Evolutionary conservation across 495 filamentous ascomycete genomes (phyloP), one percentile per base, ranked within the genome.

Genomic region (Haplographium delicatum): DNA sequence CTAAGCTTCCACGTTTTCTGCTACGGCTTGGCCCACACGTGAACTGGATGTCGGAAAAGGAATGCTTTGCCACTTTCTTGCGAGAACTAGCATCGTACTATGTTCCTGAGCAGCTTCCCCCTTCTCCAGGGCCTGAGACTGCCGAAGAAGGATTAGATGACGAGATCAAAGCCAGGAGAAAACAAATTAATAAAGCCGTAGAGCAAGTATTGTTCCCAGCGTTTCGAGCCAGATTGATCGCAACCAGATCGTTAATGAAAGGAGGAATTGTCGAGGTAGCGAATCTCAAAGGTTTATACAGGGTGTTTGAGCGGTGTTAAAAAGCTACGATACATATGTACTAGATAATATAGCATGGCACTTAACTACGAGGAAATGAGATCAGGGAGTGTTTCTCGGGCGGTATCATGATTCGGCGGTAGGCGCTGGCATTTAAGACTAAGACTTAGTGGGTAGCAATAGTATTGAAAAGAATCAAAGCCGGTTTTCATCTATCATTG

Each of bases 231-330:
- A 74, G 90, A 45, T 65, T 99, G 28, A 84, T 97, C 51, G 91
- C 90, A 22, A 95, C 91, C 34, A 85, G 78, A 51, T 73, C 76
- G 18, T 67, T 97, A 57, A 76, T 96, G 65, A 77, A 79, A 48
- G 69, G 64, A 1, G 87, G 83, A 16, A 81, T 95, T 24, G 73
- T 94, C 13, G 93, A 99, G 69, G 82, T 96, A 22, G 94, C 94
- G 0, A 86, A 96, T 72, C 68, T 97, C 49, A 97, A 96, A 65
- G 91, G 94, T 3, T 64, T 99, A 43, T 99, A 99, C 67, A 73
- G 88, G 34, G 91, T 96, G n/a, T 99, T 99, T 72, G 94, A 99
- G 69, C 76, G 94, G 41, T 97, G 91, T 67, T 96, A 66, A 81
- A 49, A 9, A 13, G 3, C 33, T 9, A 23, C 24, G 5, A 5